phyloP scores from a whole-genome alignment of 352 stramenopile genomes.

The Phytophthora pini region DNA sequence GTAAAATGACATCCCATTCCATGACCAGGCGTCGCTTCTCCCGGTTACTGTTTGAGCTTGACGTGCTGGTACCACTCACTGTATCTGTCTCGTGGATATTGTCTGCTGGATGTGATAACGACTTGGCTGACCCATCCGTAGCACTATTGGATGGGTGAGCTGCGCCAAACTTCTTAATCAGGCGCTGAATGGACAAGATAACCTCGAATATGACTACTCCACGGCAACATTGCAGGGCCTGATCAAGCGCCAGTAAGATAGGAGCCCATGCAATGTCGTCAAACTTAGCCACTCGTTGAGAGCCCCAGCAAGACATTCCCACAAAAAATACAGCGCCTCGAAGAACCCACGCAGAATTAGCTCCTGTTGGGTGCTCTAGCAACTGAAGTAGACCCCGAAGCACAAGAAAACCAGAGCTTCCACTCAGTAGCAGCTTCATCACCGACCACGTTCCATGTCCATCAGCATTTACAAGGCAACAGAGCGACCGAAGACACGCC shows the following conservation, averaged over 20 bases:
- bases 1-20: slow-evolving; percentile 89
- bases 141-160: slow-evolving; percentile 13
- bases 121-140: slow-evolving; percentile 5
- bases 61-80: slow-evolving; percentile 3
- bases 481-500: slow-evolving; percentile 74
- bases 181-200: slow-evolving; percentile 83
- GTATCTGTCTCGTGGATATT: slow-evolving; percentile 5
- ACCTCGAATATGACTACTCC: slow-evolving; percentile 89
- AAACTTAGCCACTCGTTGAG: slow-evolving; percentile 75
- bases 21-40: slow-evolving; percentile 58
- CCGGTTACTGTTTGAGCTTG: slow-evolving; percentile 4
- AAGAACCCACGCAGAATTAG: slow-evolving; percentile 75
- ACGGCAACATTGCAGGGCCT: slow-evolving; percentile 66
- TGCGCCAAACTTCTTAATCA: slow-evolving; percentile 89
- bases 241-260: slow-evolving; percentile 72
- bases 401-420: slow-evolving; percentile 68
- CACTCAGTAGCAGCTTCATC: slow-evolving; percentile 81
- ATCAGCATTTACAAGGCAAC: slow-evolving; percentile 86
- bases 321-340: slow-evolving; percentile 88
- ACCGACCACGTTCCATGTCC: slow-evolving; percentile 84
- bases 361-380: slow-evolving; percentile 63
- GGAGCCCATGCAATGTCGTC: slow-evolving; percentile 79
- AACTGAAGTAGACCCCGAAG: slow-evolving; percentile 73
- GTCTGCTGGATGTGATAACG: slow-evolving; percentile 3
- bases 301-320: slow-evolving; percentile 90